Base-by-base conservation (phyloP, 2,329 filamentous ascomycete genomes). In the Monilinia fructigena region DNA sequence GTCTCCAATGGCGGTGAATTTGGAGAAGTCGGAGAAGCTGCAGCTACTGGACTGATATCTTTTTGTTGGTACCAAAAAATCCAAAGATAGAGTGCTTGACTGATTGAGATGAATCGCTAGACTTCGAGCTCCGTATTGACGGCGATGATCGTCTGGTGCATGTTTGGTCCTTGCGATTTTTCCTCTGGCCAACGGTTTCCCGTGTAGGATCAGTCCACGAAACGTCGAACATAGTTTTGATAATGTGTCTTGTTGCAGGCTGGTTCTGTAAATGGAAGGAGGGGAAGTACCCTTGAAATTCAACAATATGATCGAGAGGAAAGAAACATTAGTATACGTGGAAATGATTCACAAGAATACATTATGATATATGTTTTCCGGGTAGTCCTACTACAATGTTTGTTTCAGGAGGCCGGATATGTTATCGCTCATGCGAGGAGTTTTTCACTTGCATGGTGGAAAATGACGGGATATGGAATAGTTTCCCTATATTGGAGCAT, bases 61-160 rank as follows among this genome's bases (percentile, higher is more conserved):
- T 67, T 10, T 67, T 67, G 38, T 77, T 78, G 75, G 75, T 74
- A 12, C 76, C 78, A 26, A 77, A 78, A 0, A 76, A 71, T 35
- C 70, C 75, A 28, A 71, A 67, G 14, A 72, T 58, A 16, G 67
- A 67, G 11, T 66, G 66, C 40, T 66, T 60, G 6, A 56, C 53
- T 53, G 58, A 59, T n/a, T 67, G 59, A 3, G 65, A 65, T 7
- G 70, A 69, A 23, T 69, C 69, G 64, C 31, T 65, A 20, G 72
- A 73, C 50, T 64, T 66, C 1, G 68, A 69, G 56, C 70, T 73
- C 55, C 67, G 35, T 38, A 71, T 65, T 35, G 63, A 65, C 3
- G 63, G 63, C 18, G 63, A 65, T 11, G 63, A 65, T 50, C 20
- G 42, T 23, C 63, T 52, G 16, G 63, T 58, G 31, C 53, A 61